Evolutionary conservation across 1,284 basidiomycete genomes (phyloP), one percentile per base, ranked within the genome.

Genomic region (Amylostereum areolatum): DNA sequence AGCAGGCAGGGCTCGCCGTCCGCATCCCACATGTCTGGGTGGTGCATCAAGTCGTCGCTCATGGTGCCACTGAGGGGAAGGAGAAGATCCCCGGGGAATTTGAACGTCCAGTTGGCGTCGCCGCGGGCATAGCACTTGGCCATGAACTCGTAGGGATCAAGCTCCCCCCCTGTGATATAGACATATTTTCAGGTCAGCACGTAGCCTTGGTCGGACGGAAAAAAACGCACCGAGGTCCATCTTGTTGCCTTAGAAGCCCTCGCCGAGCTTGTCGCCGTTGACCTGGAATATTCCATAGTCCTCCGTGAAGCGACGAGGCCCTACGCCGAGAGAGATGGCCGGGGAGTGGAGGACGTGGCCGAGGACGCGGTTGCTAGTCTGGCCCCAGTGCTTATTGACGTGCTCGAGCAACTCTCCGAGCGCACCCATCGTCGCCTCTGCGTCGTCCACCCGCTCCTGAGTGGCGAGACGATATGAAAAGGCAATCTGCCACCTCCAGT

Each of bases 51-150:
- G 5, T 54, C 55, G 42, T 64, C 59, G n/a, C 49, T 18, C 45
- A 60, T 40, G 39, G 36, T 24, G 48, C 53, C 62, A 11, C 11
- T 10, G 40, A 62, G 54, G 45, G 42, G 45, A 27, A 51, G 41
- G 34, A 70, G 69, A 50, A 64, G 57, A 54, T 65, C 59, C 6
- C 6, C 5, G 32, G 66, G 71, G 55, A 66, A 70, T 25, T 61
- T 32, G 49, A 68, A 69, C n/a, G 44, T 31, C 55, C 49, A 50
- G 37, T 52, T 48, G 33, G 50, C 57, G 45, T 59, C 59, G 45
- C 33, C 57, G 48, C 53, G 54, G 56, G 55, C 50, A 43, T 58
- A 56, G 47, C 54, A 62, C 52, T 57, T 69, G 31, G 45, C 1
- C 11, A 48, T 61, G 55, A 66, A 64, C 43, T 56, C 52, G 40